Evolutionary conservation across 805 yeast species (phyloP).

Genomic region (Metschnikowia peoriensis): DNA sequence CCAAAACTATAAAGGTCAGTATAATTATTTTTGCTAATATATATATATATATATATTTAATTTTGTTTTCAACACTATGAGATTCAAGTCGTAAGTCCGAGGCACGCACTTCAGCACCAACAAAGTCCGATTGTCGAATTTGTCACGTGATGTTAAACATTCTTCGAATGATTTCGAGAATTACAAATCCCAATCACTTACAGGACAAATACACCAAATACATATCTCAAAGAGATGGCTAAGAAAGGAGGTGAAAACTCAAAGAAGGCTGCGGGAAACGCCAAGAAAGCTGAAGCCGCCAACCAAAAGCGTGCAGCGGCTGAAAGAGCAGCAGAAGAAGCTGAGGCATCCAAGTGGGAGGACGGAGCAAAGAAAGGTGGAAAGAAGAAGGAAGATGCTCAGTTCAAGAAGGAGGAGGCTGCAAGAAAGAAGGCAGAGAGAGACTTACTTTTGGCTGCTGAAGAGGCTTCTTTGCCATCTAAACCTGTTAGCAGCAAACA

Average conservation of each 20-base stretch:
- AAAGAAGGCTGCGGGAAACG: constrained; percentile 62
- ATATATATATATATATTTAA: too few relatives aligned
- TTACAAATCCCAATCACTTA: constrained; percentile 10
- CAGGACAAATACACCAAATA: not conserved
- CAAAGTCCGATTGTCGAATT: constrained; percentile 8
- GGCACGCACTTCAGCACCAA: not conserved
- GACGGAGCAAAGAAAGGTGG: constrained; percentile 67
- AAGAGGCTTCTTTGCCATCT: constrained; percentile 60
- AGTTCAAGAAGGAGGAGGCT: constrained; percentile 71
- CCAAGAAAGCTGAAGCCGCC: constrained; percentile 65
- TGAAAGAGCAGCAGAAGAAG: constrained; percentile 45
- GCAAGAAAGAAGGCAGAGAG: constrained; percentile 80
- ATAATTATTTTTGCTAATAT: too few relatives aligned
- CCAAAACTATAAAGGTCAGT: constrained; percentile 4
- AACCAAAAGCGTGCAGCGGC: constrained; percentile 53
- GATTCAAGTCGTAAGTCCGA: not conserved
- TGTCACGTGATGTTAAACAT: constrained; percentile 7
- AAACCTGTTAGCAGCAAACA: constrained; percentile 53
- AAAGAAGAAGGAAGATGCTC: constrained; percentile 68
- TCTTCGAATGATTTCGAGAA: constrained; percentile 4
- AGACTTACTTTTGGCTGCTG: constrained; percentile 62
- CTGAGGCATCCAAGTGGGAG: constrained; percentile 66
- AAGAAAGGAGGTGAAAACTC: constrained; percentile 43
- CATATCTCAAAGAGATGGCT: constrained; percentile 17
- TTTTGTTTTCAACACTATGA: too few relatives aligned